phyloP scores from a whole-genome alignment of 2,329 filamentous ascomycete species.

The Neospermospora avenae region DNA sequence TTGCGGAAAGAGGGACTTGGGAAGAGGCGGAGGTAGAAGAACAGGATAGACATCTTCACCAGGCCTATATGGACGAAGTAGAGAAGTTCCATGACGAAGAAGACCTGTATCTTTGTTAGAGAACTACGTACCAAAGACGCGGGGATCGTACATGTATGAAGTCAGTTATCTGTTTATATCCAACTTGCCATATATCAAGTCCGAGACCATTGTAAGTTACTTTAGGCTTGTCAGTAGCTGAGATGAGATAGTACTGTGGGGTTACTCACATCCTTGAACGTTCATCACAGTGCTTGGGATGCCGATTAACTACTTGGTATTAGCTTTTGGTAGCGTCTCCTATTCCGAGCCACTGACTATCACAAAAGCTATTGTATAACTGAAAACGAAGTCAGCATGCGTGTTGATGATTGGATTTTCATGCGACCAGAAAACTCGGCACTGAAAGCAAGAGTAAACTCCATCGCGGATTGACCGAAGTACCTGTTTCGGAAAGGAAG shows the following conservation, averaged over 20 bases:
- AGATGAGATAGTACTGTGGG: background rate
- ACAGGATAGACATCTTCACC: constrained; percentile 49
- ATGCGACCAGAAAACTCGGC: background rate
- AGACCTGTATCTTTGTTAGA: background rate
- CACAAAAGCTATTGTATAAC: background rate
- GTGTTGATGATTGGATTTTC: background rate
- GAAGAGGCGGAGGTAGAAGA: constrained; percentile 56
- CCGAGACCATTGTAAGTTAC: background rate
- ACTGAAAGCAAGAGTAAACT: background rate
- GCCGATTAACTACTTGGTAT: background rate
- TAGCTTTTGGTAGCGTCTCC: background rate
- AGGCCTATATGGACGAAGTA: constrained; percentile 47
- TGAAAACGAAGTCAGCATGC: background rate
- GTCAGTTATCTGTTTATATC: constrained; percentile 1
- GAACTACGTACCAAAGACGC: background rate
- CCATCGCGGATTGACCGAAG: background rate
- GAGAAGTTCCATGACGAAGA: constrained; percentile 36
- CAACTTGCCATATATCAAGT: background rate
- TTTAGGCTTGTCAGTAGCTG: background rate
- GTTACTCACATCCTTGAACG: background rate
- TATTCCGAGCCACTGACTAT: background rate
- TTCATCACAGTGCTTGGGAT: background rate
- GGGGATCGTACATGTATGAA: background rate
- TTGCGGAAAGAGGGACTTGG: constrained; percentile 39
- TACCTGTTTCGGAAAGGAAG: background rate